These are phyloP conservation scores for Lachnellula arida DNA, from an alignment of 2,329 filamentous ascomycete species.

Conservation along the genomic window DNA sequence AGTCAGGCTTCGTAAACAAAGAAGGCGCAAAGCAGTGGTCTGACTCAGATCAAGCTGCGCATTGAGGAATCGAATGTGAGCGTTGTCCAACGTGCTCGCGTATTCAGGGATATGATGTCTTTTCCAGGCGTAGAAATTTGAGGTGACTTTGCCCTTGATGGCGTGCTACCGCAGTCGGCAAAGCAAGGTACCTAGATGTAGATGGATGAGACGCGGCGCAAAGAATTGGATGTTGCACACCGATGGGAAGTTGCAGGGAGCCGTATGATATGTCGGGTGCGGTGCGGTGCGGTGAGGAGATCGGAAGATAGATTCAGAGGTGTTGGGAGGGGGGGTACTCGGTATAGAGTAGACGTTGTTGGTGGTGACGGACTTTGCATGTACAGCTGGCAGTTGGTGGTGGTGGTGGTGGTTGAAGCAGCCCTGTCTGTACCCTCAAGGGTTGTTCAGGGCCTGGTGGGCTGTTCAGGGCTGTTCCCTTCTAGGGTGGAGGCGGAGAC, in stretches of 20 bases:
- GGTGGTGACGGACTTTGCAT: neutral
- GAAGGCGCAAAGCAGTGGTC: neutral
- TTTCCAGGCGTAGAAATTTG: slow-evolving; percentile 4
- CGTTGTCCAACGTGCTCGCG: neutral
- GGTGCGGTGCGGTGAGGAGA: neutral
- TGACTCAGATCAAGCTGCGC: neutral
- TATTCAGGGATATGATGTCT: neutral
- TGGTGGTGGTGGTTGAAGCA: too few species aligned
- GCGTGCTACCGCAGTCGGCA: slow-evolving; percentile 14
- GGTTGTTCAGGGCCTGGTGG: too few species aligned
- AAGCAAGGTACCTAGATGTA: too few species aligned
- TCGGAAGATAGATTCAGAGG: neutral
- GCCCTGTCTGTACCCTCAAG: too few species aligned
- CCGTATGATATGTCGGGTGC: neutral
- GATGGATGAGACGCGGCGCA: slow-evolving; percentile 1
- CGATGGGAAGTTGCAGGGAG: neutral
- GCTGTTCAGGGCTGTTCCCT: too few species aligned
- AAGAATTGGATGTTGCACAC: slow-evolving; percentile 1
- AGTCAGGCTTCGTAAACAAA: neutral
- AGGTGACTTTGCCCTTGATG: slow-evolving; percentile 19
- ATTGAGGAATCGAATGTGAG: neutral
- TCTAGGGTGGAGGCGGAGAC: too few species aligned
- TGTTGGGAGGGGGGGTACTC: neutral
- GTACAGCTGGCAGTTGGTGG: too few species aligned
- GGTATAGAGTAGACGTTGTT: neutral